Evolutionary conservation across 2,329 filamentous ascomycete species (phyloP), one percentile per base, ranked within the genome.

Genomic region (Clarireedia paspali): DNA sequence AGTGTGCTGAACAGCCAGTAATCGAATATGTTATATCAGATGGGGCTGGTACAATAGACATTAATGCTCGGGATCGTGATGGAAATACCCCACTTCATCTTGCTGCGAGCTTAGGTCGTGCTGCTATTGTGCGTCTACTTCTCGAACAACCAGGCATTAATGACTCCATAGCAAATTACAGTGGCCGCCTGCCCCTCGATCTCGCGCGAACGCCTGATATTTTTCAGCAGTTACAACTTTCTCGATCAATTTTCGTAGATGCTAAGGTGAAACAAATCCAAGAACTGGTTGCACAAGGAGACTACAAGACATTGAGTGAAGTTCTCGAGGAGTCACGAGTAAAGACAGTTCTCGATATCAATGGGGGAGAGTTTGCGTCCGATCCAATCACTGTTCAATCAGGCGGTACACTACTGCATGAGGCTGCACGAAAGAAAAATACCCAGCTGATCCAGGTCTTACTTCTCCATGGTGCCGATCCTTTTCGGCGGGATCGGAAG

Each of bases 51-150:
- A 75, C 75, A 52, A 76, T 95, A 54, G 91, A 97, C 67, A 76
- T 97, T 70, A 99, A 97, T 71, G 85, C 88, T 42, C 84, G 88
- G 59, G 94, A 99, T 72, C 87, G 88, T 63, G 92, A 97, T 65
- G 94, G 94, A 59, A 99, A 97, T 70, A 96, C 91, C 1, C 86
- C 94, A 23, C 80, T 99, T 52, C 92, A 97, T 70, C 73, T 97
- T 39, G 94, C 94, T 7, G 88, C 92, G 30, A 78, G 82, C 55
- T 85, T 97, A 53, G 92, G 92, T 12, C 83, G 94, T 46, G 82
- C 82, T 0, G 81, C 87, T 2, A 81, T 96, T 6, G 91, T 99
- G 55, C 86, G 87, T 60, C 79, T 96, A 58, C 77, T 99, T 51
- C 78, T 99, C 26, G 89, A 91, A 51, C 87, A 90, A 63, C 82